Percentiles rank a stretch among this genome's conserved stretches.
phyloP scores from a whole-genome alignment of 2,329 filamentous ascomycete genomes.

The Claviceps digitariae region DNA sequence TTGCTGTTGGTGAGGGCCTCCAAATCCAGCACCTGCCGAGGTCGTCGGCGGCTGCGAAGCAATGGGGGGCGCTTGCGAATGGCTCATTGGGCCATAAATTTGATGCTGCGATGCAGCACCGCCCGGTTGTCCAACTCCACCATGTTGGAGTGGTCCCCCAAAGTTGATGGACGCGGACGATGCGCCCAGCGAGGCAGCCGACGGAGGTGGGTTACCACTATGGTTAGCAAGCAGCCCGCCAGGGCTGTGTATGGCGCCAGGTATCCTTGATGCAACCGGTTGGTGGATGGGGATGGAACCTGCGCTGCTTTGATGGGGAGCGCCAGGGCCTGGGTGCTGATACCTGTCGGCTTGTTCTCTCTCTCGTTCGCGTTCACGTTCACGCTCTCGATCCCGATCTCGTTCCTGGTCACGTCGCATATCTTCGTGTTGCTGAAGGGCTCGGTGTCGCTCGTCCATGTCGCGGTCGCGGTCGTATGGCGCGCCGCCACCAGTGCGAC shows the following conservation, averaged over 20 bases:
- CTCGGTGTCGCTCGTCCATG: conserved; percentile 34
- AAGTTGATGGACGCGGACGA: conserved; percentile 40
- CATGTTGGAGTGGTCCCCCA: conserved; percentile 42
- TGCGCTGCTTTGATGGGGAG: conserved; percentile 65
- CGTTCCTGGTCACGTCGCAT: conserved; percentile 33
- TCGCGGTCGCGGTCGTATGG: conserved; percentile 36
- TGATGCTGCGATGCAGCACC: conserved; percentile 35
- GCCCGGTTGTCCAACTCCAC: conserved; percentile 34
- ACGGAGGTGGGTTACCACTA: conserved; percentile 39
- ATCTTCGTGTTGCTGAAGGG: conserved; percentile 33
- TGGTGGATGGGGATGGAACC: conserved; percentile 88
- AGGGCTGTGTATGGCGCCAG: conserved; percentile 78
- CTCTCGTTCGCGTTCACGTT: conserved; percentile 40
- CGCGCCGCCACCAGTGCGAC: conserved; percentile 22
- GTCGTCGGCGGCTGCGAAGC: conserved; percentile 43
- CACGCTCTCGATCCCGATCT: conserved; percentile 51
- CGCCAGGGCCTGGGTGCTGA: conserved; percentile 39
- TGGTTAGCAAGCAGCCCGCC: conserved; percentile 74
- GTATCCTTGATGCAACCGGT: conserved; percentile 70
- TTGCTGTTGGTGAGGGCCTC: conserved; percentile 40
- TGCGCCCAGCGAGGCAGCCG: conserved; percentile 37
- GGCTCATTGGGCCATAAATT: conserved; percentile 42
- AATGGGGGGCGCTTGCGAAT: conserved; percentile 35
- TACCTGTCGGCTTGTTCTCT: conserved; percentile 45
- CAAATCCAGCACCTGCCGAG: conserved; percentile 53